Percentiles rank a stretch among this genome's conserved stretches.
Conservation (phyloP, 495 filamentous ascomycete species). For the Hypoxylon perforatum region DNA sequence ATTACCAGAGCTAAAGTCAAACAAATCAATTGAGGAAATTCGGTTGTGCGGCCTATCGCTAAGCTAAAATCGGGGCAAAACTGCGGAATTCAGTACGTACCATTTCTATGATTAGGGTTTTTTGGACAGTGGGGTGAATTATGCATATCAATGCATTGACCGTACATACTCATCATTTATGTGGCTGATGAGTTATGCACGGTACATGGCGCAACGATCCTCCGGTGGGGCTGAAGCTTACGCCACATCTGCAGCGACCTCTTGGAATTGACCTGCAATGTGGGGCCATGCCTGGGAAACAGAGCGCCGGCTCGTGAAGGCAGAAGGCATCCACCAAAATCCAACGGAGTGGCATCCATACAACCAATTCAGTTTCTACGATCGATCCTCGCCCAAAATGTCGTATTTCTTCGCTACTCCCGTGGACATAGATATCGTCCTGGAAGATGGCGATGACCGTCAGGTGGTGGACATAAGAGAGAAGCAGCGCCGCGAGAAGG, state of each 20-base stretch:
- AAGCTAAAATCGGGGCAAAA: conserved; percentile 44
- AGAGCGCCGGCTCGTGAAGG: conserved; percentile 5
- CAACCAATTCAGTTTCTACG: conserved; percentile 10
- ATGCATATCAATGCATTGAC: too few species aligned
- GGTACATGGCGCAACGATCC: neutral
- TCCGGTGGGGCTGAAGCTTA: conserved; percentile 23
- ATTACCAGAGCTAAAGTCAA: conserved; percentile 41
- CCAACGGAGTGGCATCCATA: conserved; percentile 1
- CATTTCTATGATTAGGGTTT: conserved; percentile 30
- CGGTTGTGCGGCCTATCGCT: conserved; percentile 46
- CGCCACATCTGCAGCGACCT: conserved; percentile 20
- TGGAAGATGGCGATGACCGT: conserved; percentile 93
- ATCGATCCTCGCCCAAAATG: conserved; percentile 66
- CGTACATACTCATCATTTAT: neutral
- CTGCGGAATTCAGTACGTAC: conserved; percentile 37
- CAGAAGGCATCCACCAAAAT: conserved; percentile 20
- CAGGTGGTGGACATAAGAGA: conserved; percentile 98
- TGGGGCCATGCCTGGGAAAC: conserved; percentile 22
- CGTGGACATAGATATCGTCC: conserved; percentile 97
- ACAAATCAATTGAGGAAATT: conserved; percentile 50
- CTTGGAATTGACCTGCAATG: conserved; percentile 19
- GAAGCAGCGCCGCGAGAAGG: conserved; percentile 96
- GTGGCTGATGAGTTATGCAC: neutral
- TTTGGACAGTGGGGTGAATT: neutral
- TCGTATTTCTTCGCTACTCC: conserved; percentile 98